Evolutionary conservation across 2,329 filamentous ascomycete genomes (phyloP), one percentile per base, ranked within the genome.

Genomic region (Cladophialophora yegresii): DNA sequence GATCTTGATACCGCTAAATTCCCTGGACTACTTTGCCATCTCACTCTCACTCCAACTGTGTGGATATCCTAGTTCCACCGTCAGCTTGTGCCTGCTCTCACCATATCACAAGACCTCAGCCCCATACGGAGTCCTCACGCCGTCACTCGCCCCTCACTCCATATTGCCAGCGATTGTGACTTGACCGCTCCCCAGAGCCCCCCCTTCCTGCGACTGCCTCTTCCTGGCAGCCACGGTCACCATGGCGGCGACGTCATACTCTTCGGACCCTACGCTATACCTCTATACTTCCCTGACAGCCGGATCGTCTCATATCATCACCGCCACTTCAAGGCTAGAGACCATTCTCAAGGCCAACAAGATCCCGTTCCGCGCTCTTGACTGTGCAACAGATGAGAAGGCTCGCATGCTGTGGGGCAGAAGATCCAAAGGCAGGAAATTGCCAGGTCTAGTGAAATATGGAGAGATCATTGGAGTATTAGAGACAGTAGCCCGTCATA

Each of bases 231-330:
- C 23, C 32, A 12, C 49, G 32, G 30, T 40, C 54, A 12, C 45
- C 40, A 67, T 67, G 65, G 65, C 65, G 60, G 55, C 65, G 49
- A 62, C 63, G 30, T 64, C 66, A n/a, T 63, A 65, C 58, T 63
- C 59, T 16, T 45, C 81, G 70, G 89, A 91, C 76, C 85, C 89
- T 55, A 82, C 88, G 30, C 87, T 99, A 67, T 99, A 95, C 81
- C 89, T 99, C 72, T 97, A 96, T 81, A 98, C 95, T 66, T 98
- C 93, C 59, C 84, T 99, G 62, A 98, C 95, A 22, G 91, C 95
- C 64, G 95, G 95, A 69, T 96, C 92, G 47, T 96, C 92, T 26
- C 92, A 97, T 77, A 96, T 98, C 76, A 88, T 98, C 74, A 98
- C 95, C 47, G 95, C 93, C 28, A 98, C 95, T 1, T 96, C 93